Percentiles rank a stretch among this genome's conserved stretches.
These are phyloP conservation scores for Talaromyces pinophilus DNA, from an alignment of 2,329 filamentous ascomycete species.

Conservation along the genomic window DNA sequence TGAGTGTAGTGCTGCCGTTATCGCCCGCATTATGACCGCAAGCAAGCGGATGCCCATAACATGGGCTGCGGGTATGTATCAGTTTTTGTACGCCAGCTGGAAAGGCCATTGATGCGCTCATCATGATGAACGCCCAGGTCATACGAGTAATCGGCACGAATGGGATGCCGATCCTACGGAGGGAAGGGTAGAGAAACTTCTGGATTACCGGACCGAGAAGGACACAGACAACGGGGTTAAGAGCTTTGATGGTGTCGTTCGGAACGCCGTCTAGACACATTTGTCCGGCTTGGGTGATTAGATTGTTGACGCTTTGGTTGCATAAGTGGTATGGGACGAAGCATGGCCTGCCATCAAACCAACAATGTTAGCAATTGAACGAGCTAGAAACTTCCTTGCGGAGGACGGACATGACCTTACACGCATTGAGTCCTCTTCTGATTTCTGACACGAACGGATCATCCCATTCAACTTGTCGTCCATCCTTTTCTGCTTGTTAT, in stretches of 20 bases:
- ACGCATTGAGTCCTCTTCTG: constrained; percentile 23
- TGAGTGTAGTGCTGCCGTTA: neutral
- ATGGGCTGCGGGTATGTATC: neutral
- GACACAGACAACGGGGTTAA: constrained; percentile 62
- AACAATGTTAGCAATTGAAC: neutral
- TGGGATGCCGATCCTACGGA: constrained; percentile 54
- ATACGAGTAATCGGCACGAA: constrained; percentile 61
- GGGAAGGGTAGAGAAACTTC: constrained; percentile 58
- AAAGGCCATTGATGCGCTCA: neutral
- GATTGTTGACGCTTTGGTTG: constrained; percentile 28
- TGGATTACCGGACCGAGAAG: constrained; percentile 57
- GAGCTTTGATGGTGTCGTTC: constrained; percentile 63
- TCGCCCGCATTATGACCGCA: neutral
- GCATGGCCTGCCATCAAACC: neutral
- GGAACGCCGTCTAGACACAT: constrained; percentile 54
- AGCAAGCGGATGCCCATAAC: neutral
- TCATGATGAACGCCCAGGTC: constrained; percentile 32
- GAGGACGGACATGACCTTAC: constrained; percentile 15
- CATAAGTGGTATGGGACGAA: constrained; percentile 25
- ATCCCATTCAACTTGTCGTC: constrained; percentile 22
- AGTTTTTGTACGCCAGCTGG: neutral
- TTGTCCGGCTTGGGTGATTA: constrained; percentile 52
- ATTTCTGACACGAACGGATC: constrained; percentile 24
- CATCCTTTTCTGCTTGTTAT: neutral
- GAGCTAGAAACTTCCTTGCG: too few relatives aligned